A percentile compares a stretch with the other conserved stretches of the same genome.
These are phyloP conservation scores for Narthecium ossifragum DNA, from an alignment of 106 monocot species.

Conservation along the genomic window DNA sequence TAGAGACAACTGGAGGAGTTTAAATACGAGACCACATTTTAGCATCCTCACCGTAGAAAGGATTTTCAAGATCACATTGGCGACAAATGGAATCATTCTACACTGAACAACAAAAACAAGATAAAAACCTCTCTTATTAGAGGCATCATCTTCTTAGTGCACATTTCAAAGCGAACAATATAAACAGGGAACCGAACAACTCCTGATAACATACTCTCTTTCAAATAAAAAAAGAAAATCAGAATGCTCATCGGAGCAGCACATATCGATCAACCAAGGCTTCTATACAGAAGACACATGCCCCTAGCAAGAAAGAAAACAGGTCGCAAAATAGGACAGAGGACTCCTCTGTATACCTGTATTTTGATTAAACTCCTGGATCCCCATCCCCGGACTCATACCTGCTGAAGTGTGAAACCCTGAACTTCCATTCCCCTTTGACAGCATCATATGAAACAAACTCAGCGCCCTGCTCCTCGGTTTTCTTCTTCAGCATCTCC, in stretches of 20 bases:
- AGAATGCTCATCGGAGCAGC: not conserved
- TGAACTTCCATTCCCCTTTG: conserved; percentile 89
- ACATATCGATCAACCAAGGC: not conserved
- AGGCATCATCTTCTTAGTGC: not conserved
- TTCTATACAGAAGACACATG: not conserved
- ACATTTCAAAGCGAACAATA: no score
- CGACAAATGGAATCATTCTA: not conserved
- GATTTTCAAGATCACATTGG: not conserved
- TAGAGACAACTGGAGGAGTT: no score
- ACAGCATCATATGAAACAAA: conserved; percentile 68
- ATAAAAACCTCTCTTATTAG: not conserved
- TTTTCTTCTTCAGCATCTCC: conserved; percentile 73
- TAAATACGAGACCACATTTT: no score
- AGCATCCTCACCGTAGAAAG: no score
- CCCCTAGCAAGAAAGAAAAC: not conserved
- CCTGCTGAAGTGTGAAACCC: conserved; percentile 78
- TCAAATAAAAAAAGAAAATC: not conserved
- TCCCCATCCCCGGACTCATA: conserved; percentile 33
- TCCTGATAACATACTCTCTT: not conserved
- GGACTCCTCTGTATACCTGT: no score
- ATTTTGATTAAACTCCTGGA: not conserved
- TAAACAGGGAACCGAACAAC: not conserved
- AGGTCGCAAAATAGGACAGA: no score
- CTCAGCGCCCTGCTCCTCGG: conserved; percentile 81
- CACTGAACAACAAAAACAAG: not conserved